These are phyloP conservation scores for Aeschynomene evenia DNA, from an alignment of 306 rosid species.

Conservation along the genomic window DNA sequence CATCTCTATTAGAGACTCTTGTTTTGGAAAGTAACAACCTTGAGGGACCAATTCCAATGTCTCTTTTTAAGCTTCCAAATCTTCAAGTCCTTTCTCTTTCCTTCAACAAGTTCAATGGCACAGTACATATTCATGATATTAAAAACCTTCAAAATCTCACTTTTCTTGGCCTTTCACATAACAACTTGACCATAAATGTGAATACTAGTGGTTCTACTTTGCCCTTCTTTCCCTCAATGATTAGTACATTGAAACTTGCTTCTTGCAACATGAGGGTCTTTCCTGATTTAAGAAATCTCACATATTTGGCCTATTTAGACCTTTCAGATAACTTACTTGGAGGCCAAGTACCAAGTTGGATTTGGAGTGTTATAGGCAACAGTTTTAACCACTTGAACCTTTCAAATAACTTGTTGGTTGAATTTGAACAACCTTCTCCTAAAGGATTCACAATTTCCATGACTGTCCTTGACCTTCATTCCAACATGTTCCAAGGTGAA, in stretches of 20 bases:
- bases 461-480: slow-evolving; percentile 35
- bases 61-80: not conserved
- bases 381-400: not conserved
- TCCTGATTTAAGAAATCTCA: slow-evolving; percentile 26
- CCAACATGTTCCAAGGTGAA: slow-evolving; percentile 33
- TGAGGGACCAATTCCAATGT: slow-evolving; percentile 5
- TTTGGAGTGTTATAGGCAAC: slow-evolving; percentile 12
- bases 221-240: not conserved
- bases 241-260: slow-evolving; percentile 19
- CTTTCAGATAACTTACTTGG: slow-evolving; percentile 39
- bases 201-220: not conserved
- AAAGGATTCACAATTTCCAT: not conserved
- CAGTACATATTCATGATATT: not conserved
- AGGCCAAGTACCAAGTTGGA: slow-evolving; percentile 36
- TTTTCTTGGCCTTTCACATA: slow-evolving; percentile 27
- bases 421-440: not conserved
- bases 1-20: not conserved
- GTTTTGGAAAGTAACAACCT: slow-evolving; percentile 24
- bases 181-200: not conserved
- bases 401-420: not conserved
- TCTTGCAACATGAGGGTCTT: not conserved
- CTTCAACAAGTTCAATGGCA: slow-evolving; percentile 30
- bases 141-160: slow-evolving; percentile 12
- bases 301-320: not conserved
- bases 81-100: not conserved